phyloP scores from a whole-genome alignment of 1,139 yeast genomes.

The Suhomyces wounanorum region DNA sequence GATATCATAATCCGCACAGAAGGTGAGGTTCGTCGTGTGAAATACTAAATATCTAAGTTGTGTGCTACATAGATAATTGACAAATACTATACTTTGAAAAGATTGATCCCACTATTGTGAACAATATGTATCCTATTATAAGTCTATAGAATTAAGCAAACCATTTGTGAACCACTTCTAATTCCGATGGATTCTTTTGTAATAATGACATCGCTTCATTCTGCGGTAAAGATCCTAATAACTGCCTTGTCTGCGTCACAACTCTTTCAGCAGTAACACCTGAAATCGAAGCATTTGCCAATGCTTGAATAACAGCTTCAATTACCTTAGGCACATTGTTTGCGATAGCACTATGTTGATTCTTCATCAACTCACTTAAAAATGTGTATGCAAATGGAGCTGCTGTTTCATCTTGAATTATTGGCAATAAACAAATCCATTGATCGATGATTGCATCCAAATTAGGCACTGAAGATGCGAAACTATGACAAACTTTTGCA shows the following conservation, averaged over 20 bases:
- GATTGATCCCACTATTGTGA: background rate
- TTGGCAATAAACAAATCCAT: slow-evolving; percentile 85
- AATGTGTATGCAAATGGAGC: slow-evolving; percentile 86
- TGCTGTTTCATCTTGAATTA: slow-evolving; percentile 82
- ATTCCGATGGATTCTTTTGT: slow-evolving; percentile 62
- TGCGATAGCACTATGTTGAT: slow-evolving; percentile 62
- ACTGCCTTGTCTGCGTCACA: slow-evolving; percentile 58
- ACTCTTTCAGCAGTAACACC: slow-evolving; percentile 72
- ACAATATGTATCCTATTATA: background rate
- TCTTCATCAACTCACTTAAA: slow-evolving; percentile 70
- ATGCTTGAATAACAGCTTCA: slow-evolving; percentile 76
- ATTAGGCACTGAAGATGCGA: slow-evolving; percentile 59
- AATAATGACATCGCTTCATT: slow-evolving; percentile 66
- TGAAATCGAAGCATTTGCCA: slow-evolving; percentile 63
- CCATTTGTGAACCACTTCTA: slow-evolving; percentile 65
- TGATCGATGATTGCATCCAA: slow-evolving; percentile 63
- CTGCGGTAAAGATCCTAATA: slow-evolving; percentile 53
- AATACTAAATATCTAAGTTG: background rate
- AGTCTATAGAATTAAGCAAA: slow-evolving; percentile 34
- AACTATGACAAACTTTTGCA: slow-evolving; percentile 71
- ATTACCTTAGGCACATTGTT: slow-evolving; percentile 64
- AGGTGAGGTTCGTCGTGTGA: background rate
- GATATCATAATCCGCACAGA: background rate
- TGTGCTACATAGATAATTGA: background rate
- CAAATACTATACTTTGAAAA: background rate